phyloP scores from a whole-genome alignment of 1,284 basidiomycete genomes.

The Rhodotorula sp. region DNA sequence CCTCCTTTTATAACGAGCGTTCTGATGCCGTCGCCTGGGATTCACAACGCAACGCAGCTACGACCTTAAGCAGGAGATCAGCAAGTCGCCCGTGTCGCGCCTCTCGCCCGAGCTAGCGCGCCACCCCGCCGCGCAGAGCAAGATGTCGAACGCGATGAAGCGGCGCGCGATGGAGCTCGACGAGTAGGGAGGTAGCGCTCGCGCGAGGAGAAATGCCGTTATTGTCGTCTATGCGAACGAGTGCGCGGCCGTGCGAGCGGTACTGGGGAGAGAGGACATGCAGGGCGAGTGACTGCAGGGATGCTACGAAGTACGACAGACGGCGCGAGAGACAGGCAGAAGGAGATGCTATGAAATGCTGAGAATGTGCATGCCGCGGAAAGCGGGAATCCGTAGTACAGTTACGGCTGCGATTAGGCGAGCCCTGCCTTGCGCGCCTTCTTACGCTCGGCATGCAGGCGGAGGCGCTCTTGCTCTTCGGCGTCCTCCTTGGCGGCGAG shows the following conservation, averaged over 20 bases:
- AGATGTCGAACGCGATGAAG: constrained; percentile 20
- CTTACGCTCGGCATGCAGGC: constrained; percentile 22
- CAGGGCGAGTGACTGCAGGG: neutral
- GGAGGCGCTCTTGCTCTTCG: constrained; percentile 30
- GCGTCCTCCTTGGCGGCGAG: constrained; percentile 26
- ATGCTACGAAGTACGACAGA: neutral
- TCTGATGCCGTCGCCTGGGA: neutral
- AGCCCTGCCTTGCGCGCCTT: constrained; percentile 15
- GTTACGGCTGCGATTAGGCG: too few species aligned
- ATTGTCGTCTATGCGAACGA: neutral
- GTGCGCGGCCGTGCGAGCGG: too few species aligned
- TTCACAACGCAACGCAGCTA: constrained; percentile 60
- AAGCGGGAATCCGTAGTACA: too few species aligned
- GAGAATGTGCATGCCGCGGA: neutral
- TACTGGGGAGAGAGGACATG: too few species aligned
- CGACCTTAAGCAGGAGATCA: constrained; percentile 89
- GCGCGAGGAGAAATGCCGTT: neutral
- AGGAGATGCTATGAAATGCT: neutral
- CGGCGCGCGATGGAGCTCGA: constrained; percentile 12
- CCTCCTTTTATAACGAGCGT: neutral
- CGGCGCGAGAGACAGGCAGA: too few species aligned
- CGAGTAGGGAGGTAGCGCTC: neutral
- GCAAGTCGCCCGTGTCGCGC: constrained; percentile 88
- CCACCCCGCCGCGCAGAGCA: constrained; percentile 83
- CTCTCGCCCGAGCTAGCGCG: constrained; percentile 80